Evolutionary conservation across 345 rosid species (phyloP), one percentile per base, ranked within the genome.

Genomic region (Eutrema japonicum): DNA sequence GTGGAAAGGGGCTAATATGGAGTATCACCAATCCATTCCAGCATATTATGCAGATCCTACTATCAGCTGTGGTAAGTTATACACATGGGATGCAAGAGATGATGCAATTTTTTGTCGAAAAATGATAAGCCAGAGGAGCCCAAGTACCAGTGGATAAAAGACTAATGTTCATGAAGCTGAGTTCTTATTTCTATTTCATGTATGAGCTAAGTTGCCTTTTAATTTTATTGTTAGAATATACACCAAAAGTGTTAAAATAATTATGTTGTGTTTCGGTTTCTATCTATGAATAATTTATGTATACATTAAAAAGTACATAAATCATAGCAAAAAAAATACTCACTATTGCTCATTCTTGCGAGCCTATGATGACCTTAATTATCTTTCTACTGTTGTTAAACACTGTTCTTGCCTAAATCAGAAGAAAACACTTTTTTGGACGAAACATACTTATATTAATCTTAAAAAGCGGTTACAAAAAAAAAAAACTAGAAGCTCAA

Each of bases 151-250:
- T 53, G 58, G 58, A 30, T 53, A 30, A 32, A 29, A 53, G 58
- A 30, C 11, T 12, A 11, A 51, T 51, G 30, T 2, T 49, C 7
- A 18, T 49, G 29, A 51, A 13, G 37, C 12, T 53, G 8, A 52
- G n/a, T 18, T 58, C n/a, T n/a, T 10, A 46, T 46, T 2, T n/a
- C 14, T 18, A 6, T 40, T 11, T 59, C 16, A 56, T 22, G 9
- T 59, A 22, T 59, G 64, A 59, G 14, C 33, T 54, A 58, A 58
- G 63, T 18, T 57, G 45, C 7, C 45, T 58, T 56, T 56, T 26
- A 11, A 11, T 33, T 56, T 14, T 10, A 36, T 57, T 36, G 45
- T 57, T 38, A 35, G 27, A 14, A 18, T 58, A 10, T 10, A 37
- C 47, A 58, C 46, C 64, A 37, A 36, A 56, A 1, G 18, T 4